A percentile compares a stretch with the other conserved stretches of the same genome.
phyloP scores from a whole-genome alignment of 2,329 filamentous ascomycete genomes.

The Aureobasidium musti region DNA sequence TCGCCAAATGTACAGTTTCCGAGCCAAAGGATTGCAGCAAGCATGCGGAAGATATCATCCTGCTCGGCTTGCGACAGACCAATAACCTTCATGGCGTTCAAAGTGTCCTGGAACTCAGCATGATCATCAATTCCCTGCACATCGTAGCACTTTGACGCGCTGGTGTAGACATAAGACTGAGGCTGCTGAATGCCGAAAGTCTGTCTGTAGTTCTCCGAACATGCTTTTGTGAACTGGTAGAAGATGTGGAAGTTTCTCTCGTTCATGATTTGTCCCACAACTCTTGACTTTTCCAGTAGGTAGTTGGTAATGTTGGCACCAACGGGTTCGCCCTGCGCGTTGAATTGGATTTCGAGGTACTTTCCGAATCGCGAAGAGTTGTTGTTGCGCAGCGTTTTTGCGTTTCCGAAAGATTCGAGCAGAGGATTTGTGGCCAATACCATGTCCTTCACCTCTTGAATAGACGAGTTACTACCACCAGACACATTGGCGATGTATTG shows the following conservation, averaged over 20 bases:
- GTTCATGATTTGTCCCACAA: slow-evolving; percentile 91
- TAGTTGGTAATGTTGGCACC: slow-evolving; percentile 99
- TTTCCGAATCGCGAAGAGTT: slow-evolving; percentile 99
- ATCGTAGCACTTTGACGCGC: slow-evolving; percentile 89
- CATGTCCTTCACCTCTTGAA: slow-evolving; percentile 99
- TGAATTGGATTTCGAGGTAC: slow-evolving; percentile 97
- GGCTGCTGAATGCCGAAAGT: slow-evolving; percentile 89
- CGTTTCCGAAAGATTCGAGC: slow-evolving; percentile 96
- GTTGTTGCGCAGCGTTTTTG: slow-evolving; percentile 97
- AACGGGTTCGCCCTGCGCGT: slow-evolving; percentile 83
- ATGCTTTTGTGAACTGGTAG: slow-evolving; percentile 97
- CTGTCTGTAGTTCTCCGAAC: slow-evolving; percentile 81
- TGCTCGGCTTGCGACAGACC: slow-evolving; percentile 85
- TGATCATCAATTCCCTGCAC: slow-evolving; percentile 92
- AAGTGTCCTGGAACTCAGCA: slow-evolving; percentile 83
- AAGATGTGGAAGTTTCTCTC: slow-evolving; percentile 99
- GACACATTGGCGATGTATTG: slow-evolving; percentile 99
- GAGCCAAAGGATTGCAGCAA: slow-evolving; percentile 88
- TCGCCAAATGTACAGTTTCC: slow-evolving; percentile 92
- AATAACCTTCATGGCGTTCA: slow-evolving; percentile 94
- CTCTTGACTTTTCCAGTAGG: slow-evolving; percentile 89
- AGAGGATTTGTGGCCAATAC: slow-evolving; percentile 96
- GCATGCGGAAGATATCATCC: slow-evolving; percentile 94
- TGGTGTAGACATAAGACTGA: slow-evolving; percentile 91
- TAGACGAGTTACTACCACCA: slow-evolving; percentile 77